These are phyloP conservation scores for Nakazawaea laoshanensis DNA, from an alignment of 805 yeast genomes.

Conservation along the genomic window DNA sequence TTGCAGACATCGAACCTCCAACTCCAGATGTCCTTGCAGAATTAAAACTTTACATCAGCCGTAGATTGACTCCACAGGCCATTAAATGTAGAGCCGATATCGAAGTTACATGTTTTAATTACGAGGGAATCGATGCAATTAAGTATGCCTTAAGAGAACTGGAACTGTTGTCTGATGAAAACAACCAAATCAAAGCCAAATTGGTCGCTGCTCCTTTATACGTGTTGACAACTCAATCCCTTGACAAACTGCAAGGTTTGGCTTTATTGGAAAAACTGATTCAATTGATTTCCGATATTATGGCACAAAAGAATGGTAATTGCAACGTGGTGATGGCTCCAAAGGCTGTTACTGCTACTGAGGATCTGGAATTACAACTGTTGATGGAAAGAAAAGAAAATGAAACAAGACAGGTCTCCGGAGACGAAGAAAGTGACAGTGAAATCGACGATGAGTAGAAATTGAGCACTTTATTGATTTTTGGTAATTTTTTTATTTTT, in stretches of 20 bases:
- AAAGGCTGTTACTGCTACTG: conserved; percentile 97
- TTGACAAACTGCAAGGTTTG: conserved; percentile 87
- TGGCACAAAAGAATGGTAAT: conserved; percentile 70
- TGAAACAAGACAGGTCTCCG: conserved; percentile 79
- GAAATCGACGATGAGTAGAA: conserved; percentile 18
- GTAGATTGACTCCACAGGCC: conserved; percentile 96
- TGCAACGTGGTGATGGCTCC: conserved; percentile 96
- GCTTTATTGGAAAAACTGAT: conserved; percentile 74
- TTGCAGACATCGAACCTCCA: conserved; percentile 72
- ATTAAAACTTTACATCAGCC: conserved; percentile 76
- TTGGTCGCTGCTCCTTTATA: conserved; percentile 96
- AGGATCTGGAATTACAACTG: conserved; percentile 96
- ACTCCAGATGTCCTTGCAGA: conserved; percentile 72
- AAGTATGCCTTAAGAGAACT: conserved; percentile 83
- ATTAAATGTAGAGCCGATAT: conserved; percentile 97
- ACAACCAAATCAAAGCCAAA: conserved; percentile 84
- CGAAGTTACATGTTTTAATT: conserved; percentile 93
- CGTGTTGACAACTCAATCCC: conserved; percentile 85
- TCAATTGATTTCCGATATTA: conserved; percentile 60
- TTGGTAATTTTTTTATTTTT: no score
- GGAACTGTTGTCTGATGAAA: conserved; percentile 75
- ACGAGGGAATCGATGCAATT: conserved; percentile 97
- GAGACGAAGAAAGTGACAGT: conserved; percentile 51
- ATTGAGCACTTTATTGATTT: no score
- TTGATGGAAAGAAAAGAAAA: conserved; percentile 88